Evolutionary conservation across 441 rosid genomes (phyloP).

Genomic region (Geranium incanum): DNA sequence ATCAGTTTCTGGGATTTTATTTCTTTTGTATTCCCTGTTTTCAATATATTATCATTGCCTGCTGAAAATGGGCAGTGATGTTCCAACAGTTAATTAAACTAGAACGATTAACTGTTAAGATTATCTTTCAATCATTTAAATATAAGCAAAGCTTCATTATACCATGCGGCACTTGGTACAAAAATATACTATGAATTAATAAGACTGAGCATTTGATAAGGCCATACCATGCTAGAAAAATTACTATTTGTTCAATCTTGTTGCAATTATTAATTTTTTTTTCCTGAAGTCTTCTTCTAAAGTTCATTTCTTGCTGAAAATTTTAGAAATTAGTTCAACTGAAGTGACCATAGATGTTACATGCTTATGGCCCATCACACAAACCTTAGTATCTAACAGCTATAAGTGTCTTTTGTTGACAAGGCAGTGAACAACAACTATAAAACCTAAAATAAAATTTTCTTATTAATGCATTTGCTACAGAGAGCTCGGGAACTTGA

Average conservation of each 20-base stretch:
- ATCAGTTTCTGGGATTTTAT: background rate
- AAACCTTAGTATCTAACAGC: background rate
- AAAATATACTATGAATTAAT: no score
- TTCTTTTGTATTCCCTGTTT: background rate
- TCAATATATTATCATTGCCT: background rate
- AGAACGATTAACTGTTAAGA: no score
- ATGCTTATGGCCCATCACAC: background rate
- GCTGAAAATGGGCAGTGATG: no score
- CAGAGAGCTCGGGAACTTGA: slow-evolving; percentile 36
- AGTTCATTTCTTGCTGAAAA: background rate
- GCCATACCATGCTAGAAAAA: background rate
- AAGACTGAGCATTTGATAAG: no score
- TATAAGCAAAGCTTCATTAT: no score
- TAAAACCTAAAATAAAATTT: background rate
- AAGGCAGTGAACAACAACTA: background rate
- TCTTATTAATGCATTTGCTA: slow-evolving; percentile 11
- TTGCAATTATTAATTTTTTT: background rate
- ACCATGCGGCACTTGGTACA: no score
- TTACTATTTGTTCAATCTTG: background rate
- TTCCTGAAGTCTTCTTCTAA: background rate
- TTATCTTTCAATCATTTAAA: no score
- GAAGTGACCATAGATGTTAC: background rate
- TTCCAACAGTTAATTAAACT: no score
- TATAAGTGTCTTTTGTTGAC: background rate
- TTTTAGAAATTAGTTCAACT: background rate